A percentile compares a stretch with the other conserved stretches of the same genome.
phyloP scores from a whole-genome alignment of 768 basidiomycete genomes.

The Boletus vinaceobasis region DNA sequence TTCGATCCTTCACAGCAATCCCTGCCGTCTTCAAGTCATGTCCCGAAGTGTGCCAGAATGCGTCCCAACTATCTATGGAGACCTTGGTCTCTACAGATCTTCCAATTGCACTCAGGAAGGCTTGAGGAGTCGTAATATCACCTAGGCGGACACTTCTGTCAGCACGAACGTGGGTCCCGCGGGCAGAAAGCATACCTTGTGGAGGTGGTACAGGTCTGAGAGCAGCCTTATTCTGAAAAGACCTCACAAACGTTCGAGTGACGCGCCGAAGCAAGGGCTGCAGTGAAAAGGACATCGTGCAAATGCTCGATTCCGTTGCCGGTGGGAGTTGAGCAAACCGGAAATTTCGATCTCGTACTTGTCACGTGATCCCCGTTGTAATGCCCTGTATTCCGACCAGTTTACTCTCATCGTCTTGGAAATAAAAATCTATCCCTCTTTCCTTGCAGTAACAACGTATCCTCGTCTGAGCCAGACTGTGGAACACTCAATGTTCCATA shows the following conservation, averaged over 20 bases:
- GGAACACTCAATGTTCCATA: not conserved
- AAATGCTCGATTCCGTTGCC: not conserved
- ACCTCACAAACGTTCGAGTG: constrained; percentile 22
- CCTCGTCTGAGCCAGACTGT: not conserved
- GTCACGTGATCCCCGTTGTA: not conserved
- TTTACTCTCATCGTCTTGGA: too few species aligned
- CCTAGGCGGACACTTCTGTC: constrained; percentile 32
- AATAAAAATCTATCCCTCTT: too few species aligned
- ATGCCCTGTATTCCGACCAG: too few species aligned
- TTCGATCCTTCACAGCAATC: constrained; percentile 63
- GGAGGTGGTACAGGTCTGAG: constrained; percentile 21
- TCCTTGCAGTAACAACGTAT: not conserved
- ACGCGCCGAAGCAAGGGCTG: constrained; percentile 18
- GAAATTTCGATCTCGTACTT: not conserved
- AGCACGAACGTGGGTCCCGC: not conserved
- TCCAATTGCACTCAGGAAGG: constrained; percentile 74
- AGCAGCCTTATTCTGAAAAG: constrained; percentile 31
- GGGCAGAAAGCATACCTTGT: constrained; percentile 15
- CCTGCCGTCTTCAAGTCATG: constrained; percentile 61
- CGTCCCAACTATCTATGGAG: constrained; percentile 62
- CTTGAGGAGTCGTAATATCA: constrained; percentile 51
- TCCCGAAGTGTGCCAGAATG: constrained; percentile 63
- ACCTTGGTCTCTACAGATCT: constrained; percentile 65
- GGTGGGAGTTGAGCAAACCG: not conserved
- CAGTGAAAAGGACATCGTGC: constrained; percentile 23